These are phyloP conservation scores for Crinitomyces ghanaensis DNA, from an alignment of 805 yeast species.

Conservation along the genomic window DNA sequence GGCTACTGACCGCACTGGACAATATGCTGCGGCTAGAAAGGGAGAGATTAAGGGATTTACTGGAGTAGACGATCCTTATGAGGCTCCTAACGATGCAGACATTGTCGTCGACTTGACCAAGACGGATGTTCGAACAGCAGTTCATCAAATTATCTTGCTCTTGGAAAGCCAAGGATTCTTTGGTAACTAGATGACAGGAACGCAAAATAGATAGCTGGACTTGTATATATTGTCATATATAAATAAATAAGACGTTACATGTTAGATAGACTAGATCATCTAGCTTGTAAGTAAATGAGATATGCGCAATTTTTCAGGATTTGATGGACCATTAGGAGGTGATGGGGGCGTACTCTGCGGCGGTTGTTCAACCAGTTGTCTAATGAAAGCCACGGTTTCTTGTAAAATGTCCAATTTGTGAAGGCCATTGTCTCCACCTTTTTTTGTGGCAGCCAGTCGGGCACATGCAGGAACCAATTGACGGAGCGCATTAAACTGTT, in stretches of 20 bases:
- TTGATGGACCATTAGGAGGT: too few species aligned
- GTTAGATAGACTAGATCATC: too few species aligned
- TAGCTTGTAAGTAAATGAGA: too few species aligned
- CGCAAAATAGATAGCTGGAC: background rate
- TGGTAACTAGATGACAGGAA: conserved; percentile 24
- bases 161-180: conserved; percentile 80
- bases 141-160: conserved; percentile 59
- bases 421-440: conserved; percentile 46
- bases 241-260: background rate
- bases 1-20: conserved; percentile 39
- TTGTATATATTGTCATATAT: background rate
- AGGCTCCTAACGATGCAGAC: conserved; percentile 42
- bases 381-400: conserved; percentile 72
- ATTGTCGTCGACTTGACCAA: conserved; percentile 44
- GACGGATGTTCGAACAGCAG: conserved; percentile 54
- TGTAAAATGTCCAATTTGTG: conserved; percentile 72
- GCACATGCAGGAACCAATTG: conserved; percentile 72
- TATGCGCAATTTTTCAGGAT: too few species aligned
- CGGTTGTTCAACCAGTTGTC: conserved; percentile 32
- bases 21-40: conserved; percentile 34
- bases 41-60: conserved; percentile 38
- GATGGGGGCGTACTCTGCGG: too few species aligned
- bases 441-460: conserved; percentile 26
- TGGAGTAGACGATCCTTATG: conserved; percentile 37
- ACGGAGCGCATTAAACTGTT: conserved; percentile 74